Conservation (phyloP, 2,329 filamentous ascomycete species). For the Didymella pomorum region DNA sequence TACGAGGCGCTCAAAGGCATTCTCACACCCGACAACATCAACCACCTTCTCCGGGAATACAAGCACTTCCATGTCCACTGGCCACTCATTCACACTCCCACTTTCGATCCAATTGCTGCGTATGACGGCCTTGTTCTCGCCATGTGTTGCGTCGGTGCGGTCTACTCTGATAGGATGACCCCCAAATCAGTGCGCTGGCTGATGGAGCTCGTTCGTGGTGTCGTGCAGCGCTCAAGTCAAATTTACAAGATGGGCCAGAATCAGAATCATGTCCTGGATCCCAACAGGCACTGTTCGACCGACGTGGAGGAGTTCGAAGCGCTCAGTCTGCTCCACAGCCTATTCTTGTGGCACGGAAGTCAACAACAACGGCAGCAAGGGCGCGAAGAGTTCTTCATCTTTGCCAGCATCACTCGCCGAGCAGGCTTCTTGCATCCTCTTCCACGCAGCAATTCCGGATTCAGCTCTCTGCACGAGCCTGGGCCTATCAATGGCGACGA, state of each 20-base stretch:
- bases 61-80: conserved; percentile 78
- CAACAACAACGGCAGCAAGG: conserved; percentile 69
- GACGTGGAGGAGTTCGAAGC: conserved; percentile 73
- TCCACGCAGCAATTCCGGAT: conserved; percentile 56
- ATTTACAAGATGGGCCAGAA: conserved; percentile 56
- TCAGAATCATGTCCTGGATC: conserved; percentile 51
- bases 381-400: conserved; percentile 64
- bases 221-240: conserved; percentile 64
- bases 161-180: conserved; percentile 72
- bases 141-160: conserved; percentile 77
- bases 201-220: conserved; percentile 69
- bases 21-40: conserved; percentile 72
- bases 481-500: conserved; percentile 54
- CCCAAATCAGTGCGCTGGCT: conserved; percentile 70
- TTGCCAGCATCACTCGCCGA: conserved; percentile 66
- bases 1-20: conserved; percentile 63
- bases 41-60: conserved; percentile 75
- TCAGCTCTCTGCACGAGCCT: conserved; percentile 69
- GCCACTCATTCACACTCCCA: conserved; percentile 74
- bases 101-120: conserved; percentile 71
- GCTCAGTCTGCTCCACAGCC: conserved; percentile 66
- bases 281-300: conserved; percentile 48
- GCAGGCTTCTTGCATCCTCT: conserved; percentile 65
- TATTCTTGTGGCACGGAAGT: conserved; percentile 76
- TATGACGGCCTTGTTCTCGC: conserved; percentile 72